phyloP scores from a whole-genome alignment of 2,329 filamentous ascomycete species.

The Exophiala mesophila region DNA sequence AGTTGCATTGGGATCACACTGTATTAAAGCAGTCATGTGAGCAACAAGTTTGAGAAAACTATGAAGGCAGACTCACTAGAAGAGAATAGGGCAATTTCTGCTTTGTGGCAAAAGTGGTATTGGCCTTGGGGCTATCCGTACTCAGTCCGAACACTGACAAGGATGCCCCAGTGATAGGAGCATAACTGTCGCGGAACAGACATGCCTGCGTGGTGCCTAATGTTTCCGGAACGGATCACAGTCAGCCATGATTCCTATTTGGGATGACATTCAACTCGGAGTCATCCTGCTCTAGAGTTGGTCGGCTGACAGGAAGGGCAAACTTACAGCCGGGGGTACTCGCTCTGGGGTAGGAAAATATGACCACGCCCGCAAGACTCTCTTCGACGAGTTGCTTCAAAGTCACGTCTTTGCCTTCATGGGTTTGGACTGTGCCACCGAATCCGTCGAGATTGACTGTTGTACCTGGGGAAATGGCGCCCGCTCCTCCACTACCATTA shows the following conservation, averaged over 20 bases:
- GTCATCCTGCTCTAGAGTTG: too few species aligned
- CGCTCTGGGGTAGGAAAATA: constrained; percentile 85
- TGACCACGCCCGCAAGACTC: constrained; percentile 69
- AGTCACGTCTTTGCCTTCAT: constrained; percentile 75
- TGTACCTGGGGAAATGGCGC: constrained; percentile 26
- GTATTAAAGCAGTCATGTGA: not conserved
- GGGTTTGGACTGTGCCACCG: constrained; percentile 70
- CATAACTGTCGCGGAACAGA: constrained; percentile 83
- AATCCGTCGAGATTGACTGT: constrained; percentile 52
- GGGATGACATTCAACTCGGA: too few species aligned
- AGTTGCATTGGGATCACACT: constrained; percentile 67
- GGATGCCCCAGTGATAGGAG: constrained; percentile 68
- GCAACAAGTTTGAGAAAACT: not conserved
- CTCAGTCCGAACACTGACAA: constrained; percentile 87
- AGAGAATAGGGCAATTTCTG: constrained; percentile 84
- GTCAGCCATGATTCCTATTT: too few species aligned
- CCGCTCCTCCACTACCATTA: constrained; percentile 16
- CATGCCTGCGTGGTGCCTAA: constrained; percentile 89
- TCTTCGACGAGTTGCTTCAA: constrained; percentile 75
- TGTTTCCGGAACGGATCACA: too few species aligned
- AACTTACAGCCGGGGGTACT: constrained; percentile 81
- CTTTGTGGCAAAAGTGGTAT: constrained; percentile 88
- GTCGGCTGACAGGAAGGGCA: too few species aligned
- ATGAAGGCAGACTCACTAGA: constrained; percentile 39
- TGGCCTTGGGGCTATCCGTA: constrained; percentile 80